Base-by-base conservation (phyloP, 495 filamentous ascomycete genomes). In the Ascobolus immersus region DNA sequence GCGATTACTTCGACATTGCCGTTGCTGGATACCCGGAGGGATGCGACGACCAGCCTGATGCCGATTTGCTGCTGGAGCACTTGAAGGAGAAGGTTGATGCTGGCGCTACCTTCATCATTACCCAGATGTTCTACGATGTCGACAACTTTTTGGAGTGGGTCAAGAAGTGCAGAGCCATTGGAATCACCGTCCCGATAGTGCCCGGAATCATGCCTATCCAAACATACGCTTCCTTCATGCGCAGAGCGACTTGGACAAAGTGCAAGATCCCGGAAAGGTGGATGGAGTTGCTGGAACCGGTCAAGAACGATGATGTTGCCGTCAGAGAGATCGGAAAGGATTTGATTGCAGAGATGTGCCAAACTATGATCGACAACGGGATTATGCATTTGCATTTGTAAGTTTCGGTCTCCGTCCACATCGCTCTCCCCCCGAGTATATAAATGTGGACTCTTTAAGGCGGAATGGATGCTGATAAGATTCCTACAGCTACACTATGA, bases 121-220 rank as follows among this genome's bases (percentile, higher is more conserved):
- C 89, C 0, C 89, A 99, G 58, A 99, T 99, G 89, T 92, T 92
- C 55, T 99, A 99, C 56, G 82, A 94, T 51, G 80, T 69, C 17
- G 84, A 99, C 44, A 81, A 77, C 45, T 99, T 94, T 55, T 53
- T 94, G 20, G 59, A 64, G 26, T 99, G 89, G 89, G 77, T 90
- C 21, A 52, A 65, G 35, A 84, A 77, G 51, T 76, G 76, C 35
- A 68, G 81, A 22, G 80, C 66, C 17, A 69, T 65, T 47, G 89
- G 89, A 14, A 81, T 99, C 49, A 71, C 57, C 13, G 63, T 90
- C 17, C 84, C 89, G 17, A 90, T 99, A 45, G 70, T 99, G 18
- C 89, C 89, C 0, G 89, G 89, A 26, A 93, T 99, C 54, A 99
- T 99, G 89, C 89, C 89, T 1, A 94, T 99, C 34, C 77, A 79